Base-by-base conservation (phyloP, 192 early-diverging fungal species). In the Coemansia umbellata region DNA sequence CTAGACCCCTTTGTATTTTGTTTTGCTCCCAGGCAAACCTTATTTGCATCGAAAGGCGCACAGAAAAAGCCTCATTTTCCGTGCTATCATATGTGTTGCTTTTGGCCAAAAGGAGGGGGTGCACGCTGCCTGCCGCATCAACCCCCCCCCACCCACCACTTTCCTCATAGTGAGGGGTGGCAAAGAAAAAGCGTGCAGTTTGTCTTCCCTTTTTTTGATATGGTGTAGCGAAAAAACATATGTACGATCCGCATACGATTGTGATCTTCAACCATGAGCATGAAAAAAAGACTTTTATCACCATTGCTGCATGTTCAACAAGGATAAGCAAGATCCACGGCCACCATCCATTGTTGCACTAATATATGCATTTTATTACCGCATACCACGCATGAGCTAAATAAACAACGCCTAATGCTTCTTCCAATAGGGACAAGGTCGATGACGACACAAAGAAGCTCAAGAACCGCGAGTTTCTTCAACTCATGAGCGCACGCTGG, bases 381-480 rank as follows among this genome's bases (percentile, higher is more conserved):
- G 45, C 45, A 31, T 17, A 28, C 17, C 33, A 31, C 43, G 43
- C 43, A 45, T 45, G 43, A 45, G 17, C 15, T 27, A 45, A 15
- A 45, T 17, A 24, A 6, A 8, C 24, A 45, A 7, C 2, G n/a
- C 1, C 9, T 35, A 4, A 36, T 55, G n/a, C 53, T n/a, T 51
- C 21, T n/a, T 37, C 35, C 14, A 37, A 32, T 10, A 77, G 78
- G 28, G 45, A 59, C 37, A 62, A 63, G 52, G 67, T 66, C 5
- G 68, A 66, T 10, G 68, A 70, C 27, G 61, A 66, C 10, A 63
- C 63, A 11, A 77, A 58, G 14, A 52, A 50, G 35, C 67, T 79
- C 47, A 79, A 79, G 50, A 79, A 79, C 68, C 71, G 72, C 49
- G 72, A 66, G 47, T 79, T 79, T 59, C 31, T 79, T 32, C 71